phyloP scores from a whole-genome alignment of 73 alveolate species.

The Symbiodinium pilosum region DNA sequence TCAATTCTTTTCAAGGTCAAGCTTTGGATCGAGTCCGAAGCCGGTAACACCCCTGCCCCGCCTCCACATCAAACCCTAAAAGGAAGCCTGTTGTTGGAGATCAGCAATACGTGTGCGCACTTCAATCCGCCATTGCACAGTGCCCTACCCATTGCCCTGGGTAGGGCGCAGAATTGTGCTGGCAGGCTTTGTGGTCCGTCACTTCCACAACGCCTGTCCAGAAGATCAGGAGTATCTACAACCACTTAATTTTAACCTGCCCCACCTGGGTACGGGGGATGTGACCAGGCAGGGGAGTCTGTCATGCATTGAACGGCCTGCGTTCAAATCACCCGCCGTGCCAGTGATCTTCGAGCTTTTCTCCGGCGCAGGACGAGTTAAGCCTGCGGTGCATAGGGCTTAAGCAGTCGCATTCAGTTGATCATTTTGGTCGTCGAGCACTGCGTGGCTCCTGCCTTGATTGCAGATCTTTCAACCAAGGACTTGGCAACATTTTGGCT shows the following conservation, averaged over 20 bases:
- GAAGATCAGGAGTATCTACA: too few relatives aligned
- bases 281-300: too few relatives aligned
- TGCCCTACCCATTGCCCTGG: too few relatives aligned
- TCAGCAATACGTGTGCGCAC: not conserved
- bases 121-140: not conserved
- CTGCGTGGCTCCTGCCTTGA: too few relatives aligned
- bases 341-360: not conserved
- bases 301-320: not conserved
- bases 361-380: not conserved
- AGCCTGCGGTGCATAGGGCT: not conserved
- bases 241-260: not conserved
- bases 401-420: not conserved
- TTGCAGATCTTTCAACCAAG: too few relatives aligned
- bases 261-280: too few relatives aligned
- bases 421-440: too few relatives aligned
- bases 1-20: not conserved
- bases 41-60: not conserved
- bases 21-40: not conserved
- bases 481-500: too few relatives aligned
- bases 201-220: too few relatives aligned
- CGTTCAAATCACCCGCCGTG: not conserved
- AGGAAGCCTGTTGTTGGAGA: not conserved
- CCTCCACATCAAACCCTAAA: not conserved
- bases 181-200: not conserved
- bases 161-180: not conserved